Conservation (phyloP, 2,329 filamentous ascomycete species). For the Canariomyces notabilis region DNA sequence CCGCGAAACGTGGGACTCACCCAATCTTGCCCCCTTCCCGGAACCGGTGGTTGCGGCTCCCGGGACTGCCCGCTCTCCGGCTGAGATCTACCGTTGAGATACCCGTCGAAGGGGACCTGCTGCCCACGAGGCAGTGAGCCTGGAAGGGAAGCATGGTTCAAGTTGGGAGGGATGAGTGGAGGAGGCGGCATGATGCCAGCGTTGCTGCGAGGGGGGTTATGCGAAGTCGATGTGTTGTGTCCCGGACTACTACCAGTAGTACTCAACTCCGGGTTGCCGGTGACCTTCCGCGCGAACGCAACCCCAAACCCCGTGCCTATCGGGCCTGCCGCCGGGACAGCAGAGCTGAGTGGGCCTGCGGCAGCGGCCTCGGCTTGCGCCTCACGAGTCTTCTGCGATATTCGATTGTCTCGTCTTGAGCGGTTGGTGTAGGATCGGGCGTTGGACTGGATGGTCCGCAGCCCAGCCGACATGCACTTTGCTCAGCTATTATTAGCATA, state of each 20-base stretch:
- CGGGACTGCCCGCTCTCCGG: too few species aligned
- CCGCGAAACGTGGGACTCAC: too few species aligned
- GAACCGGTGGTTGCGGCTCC: too few species aligned
- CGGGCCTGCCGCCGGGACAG: background rate
- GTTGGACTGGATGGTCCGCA: slow-evolving; percentile 21
- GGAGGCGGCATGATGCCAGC: slow-evolving; percentile 10
- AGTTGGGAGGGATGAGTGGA: background rate
- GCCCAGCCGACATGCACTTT: slow-evolving; percentile 21
- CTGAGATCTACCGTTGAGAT: background rate
- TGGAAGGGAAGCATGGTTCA: background rate
- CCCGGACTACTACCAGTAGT: background rate
- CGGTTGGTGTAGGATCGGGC: slow-evolving; percentile 22
- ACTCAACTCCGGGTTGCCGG: too few species aligned
- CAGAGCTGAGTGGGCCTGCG: background rate
- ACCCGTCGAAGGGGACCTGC: background rate
- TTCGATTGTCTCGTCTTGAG: slow-evolving; percentile 14
- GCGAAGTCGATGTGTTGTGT: background rate
- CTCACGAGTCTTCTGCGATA: slow-evolving; percentile 12
- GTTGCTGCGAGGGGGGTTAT: background rate
- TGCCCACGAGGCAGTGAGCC: slow-evolving; percentile 1
- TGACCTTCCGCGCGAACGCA: background rate
- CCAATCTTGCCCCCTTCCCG: too few species aligned
- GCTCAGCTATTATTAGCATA: background rate
- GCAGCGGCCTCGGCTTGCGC: background rate
- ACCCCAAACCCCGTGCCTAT: slow-evolving; percentile 5